A percentile compares a stretch with the other conserved stretches of the same genome.
These are phyloP conservation scores for Blastomyces emzantsi DNA, from an alignment of 2,329 filamentous ascomycete species.

Conservation along the genomic window DNA sequence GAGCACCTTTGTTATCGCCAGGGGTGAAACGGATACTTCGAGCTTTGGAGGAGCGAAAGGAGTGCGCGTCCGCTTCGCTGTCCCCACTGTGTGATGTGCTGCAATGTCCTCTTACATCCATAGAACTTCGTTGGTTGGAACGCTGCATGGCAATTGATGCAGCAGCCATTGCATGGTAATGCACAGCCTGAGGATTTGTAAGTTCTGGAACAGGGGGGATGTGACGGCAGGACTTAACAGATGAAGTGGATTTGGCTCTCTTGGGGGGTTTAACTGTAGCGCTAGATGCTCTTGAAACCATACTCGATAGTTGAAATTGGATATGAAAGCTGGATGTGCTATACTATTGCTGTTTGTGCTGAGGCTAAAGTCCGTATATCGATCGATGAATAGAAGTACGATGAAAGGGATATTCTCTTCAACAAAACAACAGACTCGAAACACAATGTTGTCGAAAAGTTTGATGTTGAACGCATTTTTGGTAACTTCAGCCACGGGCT, in stretches of 20 bases:
- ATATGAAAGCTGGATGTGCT: neutral
- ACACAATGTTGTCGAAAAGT: neutral
- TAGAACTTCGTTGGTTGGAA: constrained; percentile 21
- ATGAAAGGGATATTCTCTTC: neutral
- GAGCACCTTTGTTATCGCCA: neutral
- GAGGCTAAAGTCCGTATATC: neutral
- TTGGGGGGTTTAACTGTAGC: constrained; percentile 26
- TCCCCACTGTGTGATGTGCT: constrained; percentile 5
- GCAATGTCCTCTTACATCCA: constrained; percentile 2
- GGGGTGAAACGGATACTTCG: constrained; percentile 12
- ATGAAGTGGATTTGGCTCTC: constrained; percentile 33
- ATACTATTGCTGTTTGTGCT: neutral
- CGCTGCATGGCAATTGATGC: constrained; percentile 37
- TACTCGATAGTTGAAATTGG: constrained; percentile 13
- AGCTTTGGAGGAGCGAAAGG: constrained; percentile 1
- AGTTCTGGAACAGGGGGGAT: constrained; percentile 19
- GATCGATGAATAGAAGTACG: neutral
- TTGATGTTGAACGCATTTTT: neutral
- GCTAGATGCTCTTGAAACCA: constrained; percentile 24
- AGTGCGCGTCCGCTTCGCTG: neutral
- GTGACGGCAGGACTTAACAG: constrained; percentile 26
- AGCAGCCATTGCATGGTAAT: constrained; percentile 33
- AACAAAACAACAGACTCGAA: neutral
- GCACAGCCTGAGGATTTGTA: constrained; percentile 25
- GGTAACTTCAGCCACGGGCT: neutral